A percentile compares a stretch with the other conserved stretches of the same genome.
Evolutionary conservation across 1,284 basidiomycete species (phyloP).

Genomic region (Coniferiporia sulphurascens): DNA sequence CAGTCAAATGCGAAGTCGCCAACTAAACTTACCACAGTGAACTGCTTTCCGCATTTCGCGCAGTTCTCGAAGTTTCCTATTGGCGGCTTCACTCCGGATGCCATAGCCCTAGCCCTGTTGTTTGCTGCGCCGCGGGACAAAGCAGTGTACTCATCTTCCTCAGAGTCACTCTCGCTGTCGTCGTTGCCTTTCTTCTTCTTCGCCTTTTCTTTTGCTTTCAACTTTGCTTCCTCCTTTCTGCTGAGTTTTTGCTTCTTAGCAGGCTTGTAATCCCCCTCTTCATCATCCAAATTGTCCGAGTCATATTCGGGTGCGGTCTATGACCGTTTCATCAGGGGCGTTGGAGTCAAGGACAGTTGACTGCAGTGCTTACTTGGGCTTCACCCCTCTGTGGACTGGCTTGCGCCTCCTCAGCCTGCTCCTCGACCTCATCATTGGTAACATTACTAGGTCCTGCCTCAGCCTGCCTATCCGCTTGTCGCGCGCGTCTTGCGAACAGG

Average conservation of each 20-base stretch:
- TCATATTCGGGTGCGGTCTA: conserved; percentile 37
- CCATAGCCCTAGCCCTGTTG: conserved; percentile 37
- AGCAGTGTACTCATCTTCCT: conserved; percentile 50
- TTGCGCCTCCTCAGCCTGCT: conserved; percentile 19
- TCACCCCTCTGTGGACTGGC: conserved; percentile 5
- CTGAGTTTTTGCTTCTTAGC: conserved; percentile 37
- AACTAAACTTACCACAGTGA: conserved; percentile 73
- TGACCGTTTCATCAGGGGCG: conserved; percentile 17
- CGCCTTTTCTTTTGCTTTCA: conserved; percentile 33
- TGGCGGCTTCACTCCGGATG: conserved; percentile 47
- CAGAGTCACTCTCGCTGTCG: conserved; percentile 40
- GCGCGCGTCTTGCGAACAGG: conserved; percentile 53
- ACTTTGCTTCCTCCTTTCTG: conserved; percentile 30
- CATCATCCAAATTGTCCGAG: conserved; percentile 72
- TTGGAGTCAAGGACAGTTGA: neutral
- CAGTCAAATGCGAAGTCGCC: neutral
- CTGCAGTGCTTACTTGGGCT: conserved; percentile 9
- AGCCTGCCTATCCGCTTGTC: conserved; percentile 31
- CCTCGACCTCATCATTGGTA: conserved; percentile 27
- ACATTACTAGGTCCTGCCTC: conserved; percentile 46
- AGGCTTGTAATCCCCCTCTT: conserved; percentile 33
- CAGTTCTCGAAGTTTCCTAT: conserved; percentile 82
- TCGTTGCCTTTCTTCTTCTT: conserved; percentile 44
- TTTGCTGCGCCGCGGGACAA: conserved; percentile 35
- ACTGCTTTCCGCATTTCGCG: conserved; percentile 76